phyloP scores from a whole-genome alignment of 73 alveolate species.

The Urostyla sp. region DNA sequence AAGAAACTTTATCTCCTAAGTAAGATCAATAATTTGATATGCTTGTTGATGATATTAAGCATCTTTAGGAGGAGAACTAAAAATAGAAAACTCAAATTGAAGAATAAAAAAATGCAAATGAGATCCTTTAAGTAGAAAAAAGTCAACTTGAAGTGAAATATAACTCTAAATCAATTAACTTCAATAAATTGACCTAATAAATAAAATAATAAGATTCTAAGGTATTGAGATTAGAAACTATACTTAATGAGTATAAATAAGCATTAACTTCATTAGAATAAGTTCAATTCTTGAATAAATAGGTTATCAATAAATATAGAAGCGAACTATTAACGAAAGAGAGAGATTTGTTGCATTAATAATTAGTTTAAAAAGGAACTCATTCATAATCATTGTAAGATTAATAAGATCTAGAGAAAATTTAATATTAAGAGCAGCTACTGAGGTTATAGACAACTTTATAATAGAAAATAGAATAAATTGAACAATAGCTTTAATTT shows the following conservation, averaged over 20 bases:
- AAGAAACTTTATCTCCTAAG: too few relatives aligned
- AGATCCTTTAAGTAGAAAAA: not conserved
- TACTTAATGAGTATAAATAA: constrained; percentile 24
- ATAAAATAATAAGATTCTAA: not conserved
- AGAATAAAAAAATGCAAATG: not conserved
- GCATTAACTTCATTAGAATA: constrained; percentile 11
- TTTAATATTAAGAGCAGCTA: too few relatives aligned
- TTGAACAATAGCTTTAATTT: too few relatives aligned
- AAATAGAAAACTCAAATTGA: not conserved
- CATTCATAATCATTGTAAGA: too few relatives aligned
- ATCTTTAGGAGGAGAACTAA: constrained; percentile 1
- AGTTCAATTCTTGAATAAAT: constrained; percentile 1
- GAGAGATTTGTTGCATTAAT: constrained; percentile 36
- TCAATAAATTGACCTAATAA: constrained; percentile 1
- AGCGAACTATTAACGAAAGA: constrained; percentile 26
- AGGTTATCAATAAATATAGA: constrained; percentile 1
- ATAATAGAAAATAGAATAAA: too few relatives aligned
- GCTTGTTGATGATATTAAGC: constrained; percentile 17
- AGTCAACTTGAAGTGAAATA: not conserved
- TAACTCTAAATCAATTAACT: not conserved
- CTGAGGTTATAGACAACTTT: too few relatives aligned
- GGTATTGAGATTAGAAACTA: constrained; percentile 1
- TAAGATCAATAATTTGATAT: not conserved
- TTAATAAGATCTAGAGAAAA: too few relatives aligned
- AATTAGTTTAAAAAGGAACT: too few relatives aligned